phyloP scores from a whole-genome alignment of 129 eudicot species.

The Calendula officinalis region DNA sequence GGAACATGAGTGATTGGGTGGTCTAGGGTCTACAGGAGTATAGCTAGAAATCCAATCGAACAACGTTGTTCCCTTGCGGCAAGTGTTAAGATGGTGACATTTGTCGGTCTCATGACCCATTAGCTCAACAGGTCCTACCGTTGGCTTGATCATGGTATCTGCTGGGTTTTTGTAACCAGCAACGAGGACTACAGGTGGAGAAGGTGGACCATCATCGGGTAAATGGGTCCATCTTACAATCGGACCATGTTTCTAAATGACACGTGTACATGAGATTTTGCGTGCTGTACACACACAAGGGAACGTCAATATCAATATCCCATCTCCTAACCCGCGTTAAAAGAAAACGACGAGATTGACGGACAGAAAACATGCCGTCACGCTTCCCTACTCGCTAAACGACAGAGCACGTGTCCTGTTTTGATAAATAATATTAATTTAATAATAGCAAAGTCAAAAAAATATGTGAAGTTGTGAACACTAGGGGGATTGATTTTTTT shows the following conservation, averaged over 20 bases:
- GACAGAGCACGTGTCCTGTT: slow-evolving; percentile 27
- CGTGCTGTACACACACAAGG: slow-evolving; percentile 5
- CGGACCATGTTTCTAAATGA: neutral
- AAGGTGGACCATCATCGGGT: slow-evolving; percentile 13
- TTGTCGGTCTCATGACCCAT: neutral
- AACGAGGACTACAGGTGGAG: slow-evolving; percentile 19
- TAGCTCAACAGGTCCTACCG: neutral
- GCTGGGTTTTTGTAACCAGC: slow-evolving; percentile 6
- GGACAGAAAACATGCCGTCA: slow-evolving; percentile 34
- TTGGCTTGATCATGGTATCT: slow-evolving; percentile 5
- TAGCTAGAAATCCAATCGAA: neutral
- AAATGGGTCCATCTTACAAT: neutral
- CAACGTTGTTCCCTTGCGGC: neutral
- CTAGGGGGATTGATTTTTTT: too few species aligned
- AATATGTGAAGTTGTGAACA: too few species aligned
- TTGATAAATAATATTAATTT: too few species aligned
- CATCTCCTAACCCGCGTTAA: slow-evolving; percentile 22
- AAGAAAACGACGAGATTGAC: slow-evolving; percentile 33
- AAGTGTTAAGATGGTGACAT: neutral
- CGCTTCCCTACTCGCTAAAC: slow-evolving; percentile 25
- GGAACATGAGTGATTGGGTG: neutral
- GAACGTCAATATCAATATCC: slow-evolving; percentile 32
- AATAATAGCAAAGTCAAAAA: too few species aligned
- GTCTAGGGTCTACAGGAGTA: neutral
- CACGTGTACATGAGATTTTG: slow-evolving; percentile 22